Base-by-base conservation (phyloP, 345 rosid genomes). In the Raphanus raphanistrum region DNA sequence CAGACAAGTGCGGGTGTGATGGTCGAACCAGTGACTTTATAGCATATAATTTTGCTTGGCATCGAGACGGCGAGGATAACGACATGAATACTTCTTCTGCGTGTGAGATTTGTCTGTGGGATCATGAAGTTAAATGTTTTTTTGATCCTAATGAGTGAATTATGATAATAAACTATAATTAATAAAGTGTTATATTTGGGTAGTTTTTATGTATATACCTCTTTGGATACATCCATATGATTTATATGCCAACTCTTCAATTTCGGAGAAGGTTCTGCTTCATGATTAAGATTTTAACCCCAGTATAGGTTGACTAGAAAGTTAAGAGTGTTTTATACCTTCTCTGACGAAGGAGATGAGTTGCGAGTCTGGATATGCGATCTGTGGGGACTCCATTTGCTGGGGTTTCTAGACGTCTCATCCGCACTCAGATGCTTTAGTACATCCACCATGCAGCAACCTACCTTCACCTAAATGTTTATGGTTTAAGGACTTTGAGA, bases 381-480 rank as follows among this genome's bases (percentile, higher is more conserved):
- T 94, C 97, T 50, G 48, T 87, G 68, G 86, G 74, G 32, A 74
- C 60, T 77, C 95, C 97, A 60, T 85, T 70, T 66, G 91, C 38
- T 86, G 66, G 86, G 85, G 83, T 83, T 86, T 77, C 85, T 81
- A 4, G 98, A 88, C 84, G 89, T 71, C 88, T 95, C 99, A 73
- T 95, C 99, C 28, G 89, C 88, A 35, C 98, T 88, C 12, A 92
- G 90, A 50, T 95, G 97, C 82, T 89, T 92, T 38, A 95, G 87
- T 68, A 95, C 81, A 76, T 95, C 97, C 75, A 95, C 96, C 0
- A 96, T 84, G 85, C 96, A 95, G 68, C 98, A 92, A 66, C 92
- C 92, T 64, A 91, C 86, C 87, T 86, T 88, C 76, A 95, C 92
- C 71, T 27, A 16, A 27, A 54, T 38, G 58, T 54, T 38, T 58